Evolutionary conservation across 441 rosid genomes (phyloP).

Genomic region (Omphalea diandra): DNA sequence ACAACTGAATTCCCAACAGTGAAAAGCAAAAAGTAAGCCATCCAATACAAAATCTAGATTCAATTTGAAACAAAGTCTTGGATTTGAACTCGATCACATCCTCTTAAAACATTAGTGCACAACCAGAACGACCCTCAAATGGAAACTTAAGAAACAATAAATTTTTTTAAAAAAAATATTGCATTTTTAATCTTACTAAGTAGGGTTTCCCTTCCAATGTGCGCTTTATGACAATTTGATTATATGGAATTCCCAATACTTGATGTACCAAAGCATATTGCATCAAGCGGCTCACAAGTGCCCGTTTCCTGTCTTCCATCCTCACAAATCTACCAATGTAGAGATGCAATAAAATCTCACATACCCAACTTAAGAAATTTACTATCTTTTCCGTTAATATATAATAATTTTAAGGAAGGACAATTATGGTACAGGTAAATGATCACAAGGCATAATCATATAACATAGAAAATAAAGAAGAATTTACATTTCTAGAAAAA

Average conservation of each 20-base stretch:
- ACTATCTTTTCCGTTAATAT: neutral
- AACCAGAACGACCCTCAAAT: neutral
- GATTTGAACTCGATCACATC: neutral
- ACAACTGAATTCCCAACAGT: neutral
- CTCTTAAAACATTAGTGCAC: neutral
- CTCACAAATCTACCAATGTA: constrained; percentile 40
- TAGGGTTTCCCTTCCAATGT: constrained; percentile 64
- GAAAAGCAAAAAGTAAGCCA: neutral
- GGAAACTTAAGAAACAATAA: neutral
- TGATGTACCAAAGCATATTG: constrained; percentile 50
- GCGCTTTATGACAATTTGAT: constrained; percentile 47
- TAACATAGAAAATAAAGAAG: no score
- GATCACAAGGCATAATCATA: neutral
- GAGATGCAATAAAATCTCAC: neutral
- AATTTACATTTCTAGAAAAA: no score
- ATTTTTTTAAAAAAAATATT: neutral
- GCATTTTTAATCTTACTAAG: constrained; percentile 36
- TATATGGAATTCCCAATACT: constrained; percentile 44
- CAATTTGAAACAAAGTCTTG: neutral
- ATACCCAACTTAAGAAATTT: neutral
- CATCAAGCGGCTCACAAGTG: constrained; percentile 59
- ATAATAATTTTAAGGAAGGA: neutral
- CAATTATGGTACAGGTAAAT: neutral
- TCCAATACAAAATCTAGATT: neutral
- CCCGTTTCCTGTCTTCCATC: constrained; percentile 58